Conservation (phyloP, 768 basidiomycete genomes). For the Suillus sp. region DNA sequence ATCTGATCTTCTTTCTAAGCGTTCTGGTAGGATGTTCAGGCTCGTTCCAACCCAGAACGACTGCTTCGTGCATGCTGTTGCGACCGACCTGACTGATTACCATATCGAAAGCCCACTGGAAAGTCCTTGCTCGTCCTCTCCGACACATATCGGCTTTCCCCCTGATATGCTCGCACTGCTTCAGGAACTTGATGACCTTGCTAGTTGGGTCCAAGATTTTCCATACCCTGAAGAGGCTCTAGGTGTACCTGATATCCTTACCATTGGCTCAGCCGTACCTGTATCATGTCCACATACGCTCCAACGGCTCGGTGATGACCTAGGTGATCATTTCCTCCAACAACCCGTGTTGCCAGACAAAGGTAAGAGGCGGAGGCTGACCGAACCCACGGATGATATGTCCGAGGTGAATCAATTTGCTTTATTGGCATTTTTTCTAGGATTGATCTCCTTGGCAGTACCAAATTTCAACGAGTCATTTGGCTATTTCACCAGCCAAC, state of each 20-base stretch:
- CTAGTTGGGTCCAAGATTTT: conserved; percentile 27
- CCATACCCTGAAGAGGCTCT: conserved; percentile 19
- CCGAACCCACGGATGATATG: conserved; percentile 8
- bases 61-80: conserved; percentile 21
- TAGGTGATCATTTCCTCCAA: background rate
- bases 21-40: conserved; percentile 20
- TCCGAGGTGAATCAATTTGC: background rate
- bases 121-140: conserved; percentile 4
- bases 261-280: conserved; percentile 3
- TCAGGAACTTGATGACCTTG: conserved; percentile 30
- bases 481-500: background rate
- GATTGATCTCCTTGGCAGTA: background rate
- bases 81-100: background rate
- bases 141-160: conserved; percentile 22
- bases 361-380: conserved; percentile 26
- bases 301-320: background rate
- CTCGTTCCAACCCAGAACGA: conserved; percentile 20
- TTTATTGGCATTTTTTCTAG: background rate
- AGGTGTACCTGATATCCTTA: background rate
- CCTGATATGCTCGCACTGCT: conserved; percentile 31
- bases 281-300: conserved; percentile 2
- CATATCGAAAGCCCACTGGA: conserved; percentile 1
- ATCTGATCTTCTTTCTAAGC: conserved; percentile 21
- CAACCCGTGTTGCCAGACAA: conserved; percentile 13
- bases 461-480: background rate